These are phyloP conservation scores for Penicillium coprophilum DNA, from an alignment of 495 filamentous ascomycete genomes.

Conservation along the genomic window DNA sequence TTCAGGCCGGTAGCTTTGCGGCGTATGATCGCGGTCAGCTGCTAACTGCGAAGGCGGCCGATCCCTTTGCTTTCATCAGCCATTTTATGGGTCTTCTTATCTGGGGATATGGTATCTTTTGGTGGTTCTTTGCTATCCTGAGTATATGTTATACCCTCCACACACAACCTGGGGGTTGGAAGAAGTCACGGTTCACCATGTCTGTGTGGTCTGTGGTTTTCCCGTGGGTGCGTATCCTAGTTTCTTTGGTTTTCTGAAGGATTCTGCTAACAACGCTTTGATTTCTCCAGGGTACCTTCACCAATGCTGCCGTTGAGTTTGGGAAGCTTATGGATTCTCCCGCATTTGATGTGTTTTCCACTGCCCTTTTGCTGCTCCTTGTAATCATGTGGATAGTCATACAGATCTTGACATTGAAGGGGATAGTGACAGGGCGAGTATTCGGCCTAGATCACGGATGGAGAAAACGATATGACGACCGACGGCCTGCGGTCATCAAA, in stretches of 20 bases:
- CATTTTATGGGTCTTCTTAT: conserved; percentile 26
- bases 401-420: conserved; percentile 29
- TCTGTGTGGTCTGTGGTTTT: conserved; percentile 34
- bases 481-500: not conserved
- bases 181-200: conserved; percentile 23
- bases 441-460: conserved; percentile 29
- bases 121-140: conserved; percentile 35
- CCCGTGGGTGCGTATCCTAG: conserved; percentile 24
- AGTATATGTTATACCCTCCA: conserved; percentile 33
- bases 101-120: conserved; percentile 37
- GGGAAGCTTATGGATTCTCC: conserved; percentile 32
- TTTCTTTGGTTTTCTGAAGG: not conserved
- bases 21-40: conserved; percentile 28
- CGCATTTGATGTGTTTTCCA: conserved; percentile 33
- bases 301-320: conserved; percentile 32
- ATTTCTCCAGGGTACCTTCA: conserved; percentile 29
- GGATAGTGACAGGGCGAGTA: conserved; percentile 26
- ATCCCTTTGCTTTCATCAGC: conserved; percentile 19
- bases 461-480: conserved; percentile 2
- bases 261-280: not conserved
- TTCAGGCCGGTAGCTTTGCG: conserved; percentile 25
- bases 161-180: conserved; percentile 23
- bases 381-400: conserved; percentile 21
- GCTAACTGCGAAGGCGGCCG: conserved; percentile 26
- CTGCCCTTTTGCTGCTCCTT: conserved; percentile 26